Evolutionary conservation across 1,284 basidiomycete genomes (phyloP), one percentile per base, ranked within the genome.

Genomic region (Sanghuangporus baumii): DNA sequence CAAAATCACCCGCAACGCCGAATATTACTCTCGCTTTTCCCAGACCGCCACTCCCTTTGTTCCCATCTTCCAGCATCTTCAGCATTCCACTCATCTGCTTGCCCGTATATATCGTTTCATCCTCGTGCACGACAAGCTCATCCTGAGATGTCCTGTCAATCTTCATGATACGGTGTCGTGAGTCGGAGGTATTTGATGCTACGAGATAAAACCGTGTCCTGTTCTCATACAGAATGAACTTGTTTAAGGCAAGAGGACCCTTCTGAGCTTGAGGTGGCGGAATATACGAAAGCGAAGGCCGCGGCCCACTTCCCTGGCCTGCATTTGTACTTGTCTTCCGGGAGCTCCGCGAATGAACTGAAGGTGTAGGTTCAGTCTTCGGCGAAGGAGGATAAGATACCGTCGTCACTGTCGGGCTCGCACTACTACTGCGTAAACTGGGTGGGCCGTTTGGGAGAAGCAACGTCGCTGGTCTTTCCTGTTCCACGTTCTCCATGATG

Each of bases 41-140:
- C 64, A 98, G 76, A 1, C 96, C 95, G 7, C 96, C 96, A 9
- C 88, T 88, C 3, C 81, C 82, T 72, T 88, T 90, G 74, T 98
- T 98, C 18, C 95, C 95, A 69, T 98, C 95, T 65, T 95, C 91
- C 14, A 99, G 81, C 91, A 96, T 97, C 73, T 93, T 92, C 66
- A 98, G 80, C 75, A 98, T 86, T 41, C 88, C 86, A 57, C 85
- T 90, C 81, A 98, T 91, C 76, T 99, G 91, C 69, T 87, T 88
- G 12, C 89, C 87, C 50, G 86, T 92, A 73, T 99, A 99, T 37
- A 93, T 84, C 0, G 87, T 86, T 56, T 91, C 86, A 74, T 97
- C 96, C 69, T 97, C 93, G 11, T 91, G 81, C 3, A 96, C 85
- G 36, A 77, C 76, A 2, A 96, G 79, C 65, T 89, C 86, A 41